Base-by-base conservation (phyloP, 176 grass and related monocot species). In the Phragmites australis region DNA sequence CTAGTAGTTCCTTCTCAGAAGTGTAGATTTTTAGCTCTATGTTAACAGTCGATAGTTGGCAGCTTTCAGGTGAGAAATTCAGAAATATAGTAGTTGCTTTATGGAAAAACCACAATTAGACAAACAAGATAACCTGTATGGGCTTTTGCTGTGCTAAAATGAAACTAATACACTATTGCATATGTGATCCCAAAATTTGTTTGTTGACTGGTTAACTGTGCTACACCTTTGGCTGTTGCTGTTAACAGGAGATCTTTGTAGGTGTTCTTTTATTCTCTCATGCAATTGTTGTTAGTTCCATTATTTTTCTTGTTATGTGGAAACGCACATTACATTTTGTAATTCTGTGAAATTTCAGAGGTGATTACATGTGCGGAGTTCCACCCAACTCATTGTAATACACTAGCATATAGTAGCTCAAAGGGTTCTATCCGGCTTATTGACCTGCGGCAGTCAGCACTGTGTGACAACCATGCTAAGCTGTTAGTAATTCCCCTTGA, bases 281-380 rank as follows among this genome's bases (percentile, higher is more conserved):
- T 77, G 75, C 41, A 69, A 46, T 87, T 77, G 34, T 26, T 82
- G 21, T 62, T 56, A 18, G 21, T 72, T 65, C 6, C 30, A 37
- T 37, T 37, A 6, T 85, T 80, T 6, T 65, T 54, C 22, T 64
- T 62, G 74, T 69, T 67, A 54, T 45, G 9, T 78, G 80, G 66
- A 15, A 64, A 78, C 54, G 72, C 50, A 65, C 66, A 65, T 83
- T 65, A 72, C 74, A 78, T 37, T 37, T 37, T 37, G 5, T 83
- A 75, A 80, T 71, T 80, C 47, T 75, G 41, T 90, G 81, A 62
- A 73, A 88, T 85, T 92, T 64, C 90, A 97, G 93, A 97, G 90
- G 93, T 97, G 86, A 97, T 97, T 88, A 97, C 93, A 68, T 90
- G 81, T 78, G 93, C 93, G 81, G 93, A 97, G 61, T 97, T 97